Conservation (phyloP, 2,329 filamentous ascomycete genomes). For the Microsporum canis region DNA sequence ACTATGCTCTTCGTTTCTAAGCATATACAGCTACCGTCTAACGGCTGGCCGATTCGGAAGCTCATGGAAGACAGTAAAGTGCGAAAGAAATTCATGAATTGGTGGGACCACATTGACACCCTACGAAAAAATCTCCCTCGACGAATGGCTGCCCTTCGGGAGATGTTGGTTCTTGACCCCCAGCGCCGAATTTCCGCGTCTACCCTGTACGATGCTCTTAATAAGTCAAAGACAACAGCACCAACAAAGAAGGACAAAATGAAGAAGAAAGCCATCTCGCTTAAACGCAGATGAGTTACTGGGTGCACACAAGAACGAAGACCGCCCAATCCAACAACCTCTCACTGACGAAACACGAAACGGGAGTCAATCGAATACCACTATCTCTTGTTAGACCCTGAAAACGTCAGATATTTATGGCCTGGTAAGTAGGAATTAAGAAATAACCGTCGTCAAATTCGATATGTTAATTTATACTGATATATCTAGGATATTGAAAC, state of each 20-base stretch:
- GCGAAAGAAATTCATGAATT: background rate
- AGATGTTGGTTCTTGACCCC: background rate
- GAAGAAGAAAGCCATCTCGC: background rate
- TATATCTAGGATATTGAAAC: background rate
- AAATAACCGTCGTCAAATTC: background rate
- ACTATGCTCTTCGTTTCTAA: conserved; percentile 2
- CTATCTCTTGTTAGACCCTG: background rate
- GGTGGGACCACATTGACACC: background rate
- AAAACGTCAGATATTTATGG: background rate
- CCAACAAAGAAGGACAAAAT: background rate
- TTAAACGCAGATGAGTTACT: background rate
- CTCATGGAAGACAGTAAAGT: background rate
- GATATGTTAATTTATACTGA: background rate
- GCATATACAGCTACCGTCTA: background rate
- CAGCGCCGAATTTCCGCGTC: background rate
- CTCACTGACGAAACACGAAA: background rate
- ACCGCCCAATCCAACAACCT: background rate
- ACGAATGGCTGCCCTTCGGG: background rate
- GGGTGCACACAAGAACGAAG: background rate
- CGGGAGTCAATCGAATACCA: background rate
- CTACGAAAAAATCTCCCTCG: conserved; percentile 1
- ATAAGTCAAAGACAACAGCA: background rate
- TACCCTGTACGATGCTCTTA: background rate
- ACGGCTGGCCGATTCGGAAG: background rate
- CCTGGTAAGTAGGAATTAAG: background rate